Base-by-base conservation (phyloP, 116 monocot species). In the Trichopus zeylanicus region DNA sequence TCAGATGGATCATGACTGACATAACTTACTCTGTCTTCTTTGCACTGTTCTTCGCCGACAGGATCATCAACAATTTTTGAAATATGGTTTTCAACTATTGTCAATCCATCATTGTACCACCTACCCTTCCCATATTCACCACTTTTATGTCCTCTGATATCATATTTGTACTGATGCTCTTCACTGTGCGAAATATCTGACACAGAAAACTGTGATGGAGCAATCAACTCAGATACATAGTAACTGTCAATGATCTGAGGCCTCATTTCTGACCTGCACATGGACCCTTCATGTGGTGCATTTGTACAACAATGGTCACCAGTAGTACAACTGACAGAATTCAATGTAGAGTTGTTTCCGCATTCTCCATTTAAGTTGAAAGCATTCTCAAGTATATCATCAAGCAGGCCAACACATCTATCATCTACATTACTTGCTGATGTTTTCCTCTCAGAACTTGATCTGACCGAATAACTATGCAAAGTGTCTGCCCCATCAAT, bases 351-450 rank as follows among this genome's bases (percentile, higher is more conserved):
- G 0, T 18, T 32, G 29, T 70, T 8, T 20, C 10, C 19, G 20
- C 48, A 29, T 27, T 73, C 69, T 31, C 35, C 76, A 60, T 76
- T 59, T 18, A 51, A 28, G 26, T 67, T 42, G 67, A 99, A 99
- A 52, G 83, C 88, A 82, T 92, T 81, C 53, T 99, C 98, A 62
- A 83, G 46, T 70, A 98, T 72, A 46, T 78, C 98, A 80, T 98
- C 91, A 59, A 98, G 76, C n/a, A 98, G 57, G 30, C 91, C 88
- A 55, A 60, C 59, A 65, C 53, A 61, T 20, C 2, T 19, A 66
- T 31, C 35, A 8, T 46, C 67, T 55, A 58, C 81, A 55, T 49
- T 42, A 68, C 49, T 65, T 26, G 12, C 15, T 31, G 59, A 22
- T 58, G 56, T 57, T 29, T 68, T 79, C 37, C 66, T 69, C 19